These are phyloP conservation scores for Kalmusia sp. DNA, from an alignment of 2,329 filamentous ascomycete genomes.

Conservation along the genomic window DNA sequence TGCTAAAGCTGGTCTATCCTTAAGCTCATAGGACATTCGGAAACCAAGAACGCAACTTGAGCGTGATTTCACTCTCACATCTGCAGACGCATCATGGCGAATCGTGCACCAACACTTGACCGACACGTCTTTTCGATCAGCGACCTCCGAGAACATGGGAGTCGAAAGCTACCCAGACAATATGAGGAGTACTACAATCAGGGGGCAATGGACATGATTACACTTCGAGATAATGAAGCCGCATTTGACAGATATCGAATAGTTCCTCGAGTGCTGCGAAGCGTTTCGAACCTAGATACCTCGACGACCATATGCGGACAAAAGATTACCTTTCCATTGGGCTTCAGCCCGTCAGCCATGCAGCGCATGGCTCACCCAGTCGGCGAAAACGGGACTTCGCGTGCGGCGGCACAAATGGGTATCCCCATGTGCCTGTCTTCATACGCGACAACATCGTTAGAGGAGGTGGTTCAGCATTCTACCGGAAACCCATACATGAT, in stretches of 20 bases:
- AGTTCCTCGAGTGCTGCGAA: conserved; percentile 39
- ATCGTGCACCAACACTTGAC: conserved; percentile 15
- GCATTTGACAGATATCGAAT: conserved; percentile 43
- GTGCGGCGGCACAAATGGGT: conserved; percentile 63
- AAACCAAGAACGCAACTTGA: neutral
- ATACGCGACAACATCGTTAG: conserved; percentile 65
- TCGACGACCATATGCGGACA: conserved; percentile 37
- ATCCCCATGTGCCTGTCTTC: conserved; percentile 72
- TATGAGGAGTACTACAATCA: conserved; percentile 64
- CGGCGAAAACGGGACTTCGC: conserved; percentile 66
- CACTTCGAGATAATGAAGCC: conserved; percentile 43
- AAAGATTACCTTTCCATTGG: conserved; percentile 44
- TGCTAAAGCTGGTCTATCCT: neutral
- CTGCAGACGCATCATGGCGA: conserved; percentile 13
- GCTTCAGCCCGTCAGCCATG: conserved; percentile 65
- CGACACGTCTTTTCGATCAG: conserved; percentile 16
- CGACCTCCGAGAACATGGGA: conserved; percentile 43
- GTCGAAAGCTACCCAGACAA: conserved; percentile 49
- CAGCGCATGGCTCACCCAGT: conserved; percentile 70
- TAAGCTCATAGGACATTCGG: neutral
- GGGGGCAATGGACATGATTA: conserved; percentile 62
- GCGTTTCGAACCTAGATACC: conserved; percentile 35
- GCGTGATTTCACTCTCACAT: neutral
- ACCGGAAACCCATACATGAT: conserved; percentile 55
- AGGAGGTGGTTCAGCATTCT: conserved; percentile 64